phyloP scores from a whole-genome alignment of 208 protist genomes.

The Leishmania tarentolae region DNA sequence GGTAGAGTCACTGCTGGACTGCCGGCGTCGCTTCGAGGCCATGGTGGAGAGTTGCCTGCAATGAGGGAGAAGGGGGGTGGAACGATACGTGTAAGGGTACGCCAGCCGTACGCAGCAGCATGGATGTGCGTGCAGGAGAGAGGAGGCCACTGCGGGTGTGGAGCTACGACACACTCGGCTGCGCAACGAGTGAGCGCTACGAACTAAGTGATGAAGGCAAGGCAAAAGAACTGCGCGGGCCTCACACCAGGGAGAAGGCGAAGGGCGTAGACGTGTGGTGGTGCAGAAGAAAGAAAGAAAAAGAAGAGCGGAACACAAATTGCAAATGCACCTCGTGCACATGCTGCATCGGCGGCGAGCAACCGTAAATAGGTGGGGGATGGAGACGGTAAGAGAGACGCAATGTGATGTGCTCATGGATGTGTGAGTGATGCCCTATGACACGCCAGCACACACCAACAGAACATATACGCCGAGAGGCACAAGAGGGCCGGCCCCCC shows the following conservation, averaged over 20 bases:
- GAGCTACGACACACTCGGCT: background rate
- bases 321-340: background rate
- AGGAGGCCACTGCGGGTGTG: background rate
- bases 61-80: background rate
- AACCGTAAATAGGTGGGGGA: background rate
- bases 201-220: background rate
- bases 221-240: background rate
- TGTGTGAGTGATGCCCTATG: background rate
- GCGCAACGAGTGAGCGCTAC: background rate
- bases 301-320: background rate
- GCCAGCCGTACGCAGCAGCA: background rate
- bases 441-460: background rate
- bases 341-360: background rate
- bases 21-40: constrained; percentile 6
- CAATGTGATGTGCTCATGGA: background rate
- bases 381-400: background rate
- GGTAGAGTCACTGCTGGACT: background rate
- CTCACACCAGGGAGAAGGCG: background rate
- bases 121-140: background rate
- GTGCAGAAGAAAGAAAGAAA: background rate
- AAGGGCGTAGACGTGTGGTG: background rate
- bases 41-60: background rate
- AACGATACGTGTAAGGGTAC: background rate
- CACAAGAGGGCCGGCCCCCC: background rate
- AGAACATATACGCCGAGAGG: background rate